Conservation (phyloP, 2,329 filamentous ascomycete species). For the Phaeosphaeria sp. region DNA sequence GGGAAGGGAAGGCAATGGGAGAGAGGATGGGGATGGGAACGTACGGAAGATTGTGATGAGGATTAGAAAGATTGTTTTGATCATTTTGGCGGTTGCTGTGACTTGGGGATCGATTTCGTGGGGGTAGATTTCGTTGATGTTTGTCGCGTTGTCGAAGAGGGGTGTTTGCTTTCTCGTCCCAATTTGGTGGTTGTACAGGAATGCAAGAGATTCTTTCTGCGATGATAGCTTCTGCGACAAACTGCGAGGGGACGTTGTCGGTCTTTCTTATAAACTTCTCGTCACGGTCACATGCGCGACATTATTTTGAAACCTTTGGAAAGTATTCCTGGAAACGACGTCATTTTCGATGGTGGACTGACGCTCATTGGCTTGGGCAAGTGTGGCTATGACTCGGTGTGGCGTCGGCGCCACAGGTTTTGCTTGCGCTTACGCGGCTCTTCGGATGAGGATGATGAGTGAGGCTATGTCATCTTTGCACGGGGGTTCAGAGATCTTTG, state of each 20-base stretch:
- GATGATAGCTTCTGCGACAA: background rate
- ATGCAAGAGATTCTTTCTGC: background rate
- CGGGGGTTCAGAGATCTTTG: too few relatives aligned
- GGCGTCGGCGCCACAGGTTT: background rate
- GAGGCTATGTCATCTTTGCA: background rate
- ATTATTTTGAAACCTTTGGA: background rate
- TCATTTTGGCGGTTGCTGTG: background rate
- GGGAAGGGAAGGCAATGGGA: background rate
- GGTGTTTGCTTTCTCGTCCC: background rate
- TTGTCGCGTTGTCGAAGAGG: background rate
- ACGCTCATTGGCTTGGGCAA: background rate
- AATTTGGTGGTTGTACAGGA: background rate
- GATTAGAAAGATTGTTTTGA: background rate
- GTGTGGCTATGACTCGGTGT: background rate
- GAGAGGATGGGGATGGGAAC: background rate
- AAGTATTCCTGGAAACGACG: background rate
- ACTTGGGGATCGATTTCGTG: background rate
- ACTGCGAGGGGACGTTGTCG: background rate
- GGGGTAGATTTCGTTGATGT: background rate
- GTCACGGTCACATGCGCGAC: background rate
- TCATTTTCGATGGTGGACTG: background rate
- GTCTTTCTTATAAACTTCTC: background rate
- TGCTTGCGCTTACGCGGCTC: background rate
- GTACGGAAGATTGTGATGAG: background rate
- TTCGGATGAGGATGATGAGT: background rate